Percentiles rank a stretch among this genome's conserved stretches.
Conservation (phyloP, 176 grass and related monocot genomes). For the Phoenix roebelenii region DNA sequence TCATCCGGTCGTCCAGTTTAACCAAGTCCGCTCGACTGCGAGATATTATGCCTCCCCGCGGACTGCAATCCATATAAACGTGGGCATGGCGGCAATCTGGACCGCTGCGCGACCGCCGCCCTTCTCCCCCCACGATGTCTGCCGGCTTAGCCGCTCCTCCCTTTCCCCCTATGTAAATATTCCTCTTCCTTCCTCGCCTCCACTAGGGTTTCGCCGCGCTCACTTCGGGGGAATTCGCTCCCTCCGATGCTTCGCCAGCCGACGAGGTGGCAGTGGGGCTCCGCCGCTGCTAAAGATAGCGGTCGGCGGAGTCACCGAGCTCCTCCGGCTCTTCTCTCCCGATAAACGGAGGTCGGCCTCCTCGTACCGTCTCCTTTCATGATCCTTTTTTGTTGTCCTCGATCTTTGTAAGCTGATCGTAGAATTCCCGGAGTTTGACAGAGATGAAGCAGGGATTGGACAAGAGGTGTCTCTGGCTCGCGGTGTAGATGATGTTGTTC, state of each 20-base stretch:
- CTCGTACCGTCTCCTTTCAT: neutral
- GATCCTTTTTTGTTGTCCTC: neutral
- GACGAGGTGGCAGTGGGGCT: slow-evolving; percentile 1
- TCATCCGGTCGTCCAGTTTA: no score
- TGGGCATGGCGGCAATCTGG: no score
- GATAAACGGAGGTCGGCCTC: slow-evolving; percentile 28
- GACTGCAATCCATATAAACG: no score
- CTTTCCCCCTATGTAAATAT: no score
- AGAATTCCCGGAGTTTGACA: neutral
- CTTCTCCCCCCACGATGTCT: no score
- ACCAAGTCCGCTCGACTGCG: no score
- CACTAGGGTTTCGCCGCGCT: no score
- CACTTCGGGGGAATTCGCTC: neutral
- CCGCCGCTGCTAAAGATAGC: slow-evolving; percentile 25
- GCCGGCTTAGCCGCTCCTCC: no score
- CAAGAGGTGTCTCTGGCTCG: slow-evolving; percentile 6
- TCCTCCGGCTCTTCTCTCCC: slow-evolving; percentile 47
- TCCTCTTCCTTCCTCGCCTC: no score
- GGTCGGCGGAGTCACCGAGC: slow-evolving; percentile 47
- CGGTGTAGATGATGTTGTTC: slow-evolving; percentile 55
- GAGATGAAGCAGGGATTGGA: neutral
- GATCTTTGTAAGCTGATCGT: neutral
- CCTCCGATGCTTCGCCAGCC: slow-evolving; percentile 11
- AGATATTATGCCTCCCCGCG: no score
- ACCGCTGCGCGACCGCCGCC: no score